Evolutionary conservation across 2,329 filamentous ascomycete genomes (phyloP).

Genomic region (Colletotrichum simmondsii): DNA sequence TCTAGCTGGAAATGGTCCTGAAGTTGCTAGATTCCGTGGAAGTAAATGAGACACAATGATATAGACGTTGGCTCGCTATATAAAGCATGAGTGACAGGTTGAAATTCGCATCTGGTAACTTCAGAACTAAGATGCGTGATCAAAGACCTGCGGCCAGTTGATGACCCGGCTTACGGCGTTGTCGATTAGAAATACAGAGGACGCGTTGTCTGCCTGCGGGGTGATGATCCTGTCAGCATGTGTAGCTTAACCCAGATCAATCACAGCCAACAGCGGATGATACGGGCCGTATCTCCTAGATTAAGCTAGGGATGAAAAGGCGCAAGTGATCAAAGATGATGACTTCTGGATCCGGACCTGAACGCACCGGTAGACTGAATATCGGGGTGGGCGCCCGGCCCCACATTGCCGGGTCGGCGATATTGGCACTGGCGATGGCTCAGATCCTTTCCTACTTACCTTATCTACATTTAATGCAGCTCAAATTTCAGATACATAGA

Average conservation of each 20-base stretch:
- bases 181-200: neutral
- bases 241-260: too few species aligned
- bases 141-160: neutral
- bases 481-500: too few species aligned
- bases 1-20: neutral
- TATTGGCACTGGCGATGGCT: neutral
- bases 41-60: neutral
- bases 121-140: neutral
- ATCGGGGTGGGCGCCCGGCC: neutral
- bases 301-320: neutral
- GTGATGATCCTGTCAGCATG: neutral
- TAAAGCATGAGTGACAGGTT: neutral
- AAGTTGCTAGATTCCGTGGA: neutral
- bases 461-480: too few species aligned
- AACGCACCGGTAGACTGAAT: too few species aligned
- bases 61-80: neutral
- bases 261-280: too few species aligned
- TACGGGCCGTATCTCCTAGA: neutral
- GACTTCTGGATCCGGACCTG: neutral
- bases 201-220: neutral
- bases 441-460: too few species aligned
- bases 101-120: neutral
- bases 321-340: too few species aligned
- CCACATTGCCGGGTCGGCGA: neutral
- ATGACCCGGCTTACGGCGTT: neutral